Evolutionary conservation across 176 grass and related monocot species (phyloP), one percentile per base, ranked within the genome.

Genomic region (Rhynchospora tenuis): DNA sequence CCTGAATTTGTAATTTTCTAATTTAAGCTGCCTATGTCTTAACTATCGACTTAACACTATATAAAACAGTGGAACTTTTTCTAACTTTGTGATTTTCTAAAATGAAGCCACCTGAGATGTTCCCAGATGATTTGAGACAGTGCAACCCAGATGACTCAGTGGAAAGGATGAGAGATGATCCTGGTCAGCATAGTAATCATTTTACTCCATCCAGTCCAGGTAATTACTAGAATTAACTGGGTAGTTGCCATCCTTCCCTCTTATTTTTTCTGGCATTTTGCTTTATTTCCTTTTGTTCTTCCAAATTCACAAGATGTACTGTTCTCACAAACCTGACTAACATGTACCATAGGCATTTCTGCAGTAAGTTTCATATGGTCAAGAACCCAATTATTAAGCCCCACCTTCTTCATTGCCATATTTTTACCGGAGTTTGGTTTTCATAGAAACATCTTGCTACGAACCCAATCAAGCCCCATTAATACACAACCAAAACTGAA

Each of bases 121-220:
- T 85, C 84, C 85, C 56, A 68, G 87, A 27, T 64, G 88, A 91
- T 81, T 76, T 74, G 54, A 85, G 84, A 75, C 74, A 64, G 13
- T 28, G 28, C 76, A 46, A 85, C 42, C 73, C 70, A 70, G 55
- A 89, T 86, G 83, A 88, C 17, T 87, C 86, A 29, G 64, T 89
- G 47, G 91, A 91, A 89, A 85, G 27, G 84, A 88, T 93, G 29
- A 44, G 78, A 88, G 93, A 84, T 86, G 89, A 83, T 84, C 84
- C 78, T 78, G 12, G 64, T 73, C 23, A 84, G 78, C 71, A 78
- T 19, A 91, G 88, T 87, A 92, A 80, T 60, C 77, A 65, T 82
- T 92, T 81, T 73, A 94, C 90, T 88, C 87, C 95, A 16, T 81
- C 87, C 85, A 98, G 89, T 88, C 74, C 85, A 69, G 95, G 95